These are phyloP conservation scores for Fusarium caatingaense DNA, from an alignment of 2,329 filamentous ascomycete genomes.

Conservation along the genomic window DNA sequence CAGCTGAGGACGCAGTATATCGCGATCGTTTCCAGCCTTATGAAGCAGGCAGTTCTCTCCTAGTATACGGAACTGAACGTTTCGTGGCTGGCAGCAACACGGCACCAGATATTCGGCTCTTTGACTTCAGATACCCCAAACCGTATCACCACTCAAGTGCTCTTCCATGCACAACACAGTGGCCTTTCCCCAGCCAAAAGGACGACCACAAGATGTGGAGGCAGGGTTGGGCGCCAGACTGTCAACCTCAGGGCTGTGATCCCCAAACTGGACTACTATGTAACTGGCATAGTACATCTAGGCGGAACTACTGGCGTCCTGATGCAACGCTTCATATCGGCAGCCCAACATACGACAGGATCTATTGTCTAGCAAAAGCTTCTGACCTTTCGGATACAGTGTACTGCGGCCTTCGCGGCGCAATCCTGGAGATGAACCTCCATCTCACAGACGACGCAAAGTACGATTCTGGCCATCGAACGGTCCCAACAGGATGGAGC, in stretches of 20 bases:
- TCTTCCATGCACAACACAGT: slow-evolving; percentile 56
- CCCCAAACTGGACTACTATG: slow-evolving; percentile 51
- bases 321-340: slow-evolving; percentile 62
- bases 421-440: slow-evolving; percentile 57
- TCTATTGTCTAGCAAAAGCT: slow-evolving; percentile 62
- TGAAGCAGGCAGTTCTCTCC: slow-evolving; percentile 59
- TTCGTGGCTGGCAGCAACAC: slow-evolving; percentile 63
- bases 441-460: slow-evolving; percentile 43
- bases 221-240: slow-evolving; percentile 21
- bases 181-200: slow-evolving; percentile 50
- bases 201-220: slow-evolving; percentile 26
- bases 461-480: slow-evolving; percentile 4
- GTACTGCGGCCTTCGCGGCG: slow-evolving; percentile 62
- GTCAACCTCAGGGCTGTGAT: slow-evolving; percentile 50
- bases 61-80: slow-evolving; percentile 62
- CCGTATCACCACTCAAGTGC: slow-evolving; percentile 61
- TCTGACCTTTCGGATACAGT: slow-evolving; percentile 60
- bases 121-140: slow-evolving; percentile 65
- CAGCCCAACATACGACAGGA: slow-evolving; percentile 45
- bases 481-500: slow-evolving; percentile 44
- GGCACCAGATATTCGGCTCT: slow-evolving; percentile 59
- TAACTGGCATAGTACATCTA: slow-evolving; percentile 61
- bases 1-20: slow-evolving; percentile 60
- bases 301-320: slow-evolving; percentile 58
- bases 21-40: slow-evolving; percentile 64